Conservation (phyloP, 768 basidiomycete genomes). For the Termitomyces sp. region DNA sequence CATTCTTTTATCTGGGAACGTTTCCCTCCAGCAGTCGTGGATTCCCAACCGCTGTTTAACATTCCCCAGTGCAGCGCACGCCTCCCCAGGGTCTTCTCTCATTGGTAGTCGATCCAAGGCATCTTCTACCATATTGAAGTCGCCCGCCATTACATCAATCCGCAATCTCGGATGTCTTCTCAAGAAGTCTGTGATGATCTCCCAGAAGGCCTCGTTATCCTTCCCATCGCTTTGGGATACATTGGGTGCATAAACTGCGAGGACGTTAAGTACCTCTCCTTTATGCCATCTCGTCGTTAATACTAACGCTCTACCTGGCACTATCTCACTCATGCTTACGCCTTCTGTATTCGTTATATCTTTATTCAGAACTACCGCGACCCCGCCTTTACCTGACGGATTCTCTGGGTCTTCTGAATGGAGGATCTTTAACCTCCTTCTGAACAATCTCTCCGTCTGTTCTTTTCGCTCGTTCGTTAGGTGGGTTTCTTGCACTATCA, state of each 20-base stretch:
- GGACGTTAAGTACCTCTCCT: background rate
- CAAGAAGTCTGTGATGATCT: background rate
- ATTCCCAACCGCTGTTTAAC: background rate
- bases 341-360: background rate
- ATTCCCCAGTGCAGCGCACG: background rate
- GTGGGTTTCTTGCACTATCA: background rate
- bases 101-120: no score
- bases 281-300: background rate
- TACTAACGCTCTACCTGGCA: background rate
- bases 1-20: background rate
- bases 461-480: background rate
- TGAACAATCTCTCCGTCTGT: background rate
- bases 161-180: background rate
- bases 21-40: background rate
- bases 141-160: background rate
- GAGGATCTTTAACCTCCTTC: background rate
- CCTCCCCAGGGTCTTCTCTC: no score
- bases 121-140: no score
- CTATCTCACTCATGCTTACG: background rate
- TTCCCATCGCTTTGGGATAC: background rate
- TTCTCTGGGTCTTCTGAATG: background rate
- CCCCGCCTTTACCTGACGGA: background rate
- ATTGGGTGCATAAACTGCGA: background rate
- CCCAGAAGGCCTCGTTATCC: background rate
- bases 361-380: background rate